phyloP scores from a whole-genome alignment of 495 filamentous ascomycete genomes.

The Aspergillus wentii region DNA sequence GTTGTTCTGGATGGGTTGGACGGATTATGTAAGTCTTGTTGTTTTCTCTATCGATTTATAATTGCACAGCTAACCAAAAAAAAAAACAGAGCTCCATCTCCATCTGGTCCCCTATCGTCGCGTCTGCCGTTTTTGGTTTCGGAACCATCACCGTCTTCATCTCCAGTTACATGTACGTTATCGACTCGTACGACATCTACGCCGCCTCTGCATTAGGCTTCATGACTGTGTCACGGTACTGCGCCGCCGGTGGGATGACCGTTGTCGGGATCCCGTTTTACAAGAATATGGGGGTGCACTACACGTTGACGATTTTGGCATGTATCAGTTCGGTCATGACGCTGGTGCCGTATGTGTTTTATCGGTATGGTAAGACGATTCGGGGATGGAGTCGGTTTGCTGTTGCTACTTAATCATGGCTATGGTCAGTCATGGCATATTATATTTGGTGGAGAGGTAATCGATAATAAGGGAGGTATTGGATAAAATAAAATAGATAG shows the following conservation, averaged over 20 bases:
- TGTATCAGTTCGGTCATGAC: conserved; percentile 44
- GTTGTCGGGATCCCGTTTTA: conserved; percentile 48
- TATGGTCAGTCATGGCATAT: too few relatives aligned
- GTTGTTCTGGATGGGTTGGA: conserved; percentile 64
- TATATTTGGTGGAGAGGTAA: too few relatives aligned
- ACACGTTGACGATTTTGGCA: conserved; percentile 51
- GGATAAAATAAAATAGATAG: too few relatives aligned
- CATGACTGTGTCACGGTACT: conserved; percentile 47
- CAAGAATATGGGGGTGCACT: conserved; percentile 49
- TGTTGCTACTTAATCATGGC: too few relatives aligned
- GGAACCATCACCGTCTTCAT: conserved; percentile 51
- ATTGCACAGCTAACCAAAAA: not conserved
- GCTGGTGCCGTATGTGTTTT: conserved; percentile 52
- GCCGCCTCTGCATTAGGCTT: conserved; percentile 41
- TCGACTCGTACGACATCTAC: conserved; percentile 47
- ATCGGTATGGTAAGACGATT: conserved; percentile 42
- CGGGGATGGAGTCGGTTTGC: conserved; percentile 43
- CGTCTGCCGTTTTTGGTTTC: conserved; percentile 47
- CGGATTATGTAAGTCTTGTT: conserved; percentile 25
- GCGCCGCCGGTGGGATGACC: conserved; percentile 46
- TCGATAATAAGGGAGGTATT: too few relatives aligned
- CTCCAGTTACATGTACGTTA: conserved; percentile 50
- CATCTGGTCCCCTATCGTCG: conserved; percentile 48
- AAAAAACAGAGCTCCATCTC: conserved; percentile 32
- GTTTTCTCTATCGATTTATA: not conserved